A percentile compares a stretch with the other conserved stretches of the same genome.
Conservation (phyloP, 2,329 filamentous ascomycete genomes). For the Davidsoniella neocaledoniae region DNA sequence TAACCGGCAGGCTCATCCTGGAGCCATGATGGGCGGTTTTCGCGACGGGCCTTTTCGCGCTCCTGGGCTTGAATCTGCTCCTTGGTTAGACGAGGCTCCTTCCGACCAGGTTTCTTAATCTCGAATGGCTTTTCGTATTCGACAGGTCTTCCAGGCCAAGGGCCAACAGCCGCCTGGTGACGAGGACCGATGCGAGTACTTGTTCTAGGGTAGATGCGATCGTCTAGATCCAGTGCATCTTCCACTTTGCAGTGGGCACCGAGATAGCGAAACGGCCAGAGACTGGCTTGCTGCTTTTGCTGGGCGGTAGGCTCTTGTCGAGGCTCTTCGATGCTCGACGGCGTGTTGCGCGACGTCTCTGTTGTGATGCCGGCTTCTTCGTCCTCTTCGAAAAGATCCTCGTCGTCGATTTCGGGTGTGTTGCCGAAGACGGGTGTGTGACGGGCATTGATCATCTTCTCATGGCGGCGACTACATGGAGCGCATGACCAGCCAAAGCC, state of each 20-base stretch:
- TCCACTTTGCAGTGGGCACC: conserved; percentile 92
- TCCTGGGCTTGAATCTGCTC: conserved; percentile 66
- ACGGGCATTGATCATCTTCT: conserved; percentile 77
- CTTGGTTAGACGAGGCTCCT: conserved; percentile 61
- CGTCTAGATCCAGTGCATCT: conserved; percentile 91
- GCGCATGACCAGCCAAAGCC: conserved; percentile 98
- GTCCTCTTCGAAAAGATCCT: conserved; percentile 57
- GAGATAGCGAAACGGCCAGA: conserved; percentile 93
- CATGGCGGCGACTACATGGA: conserved; percentile 88
- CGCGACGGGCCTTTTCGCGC: conserved; percentile 61
- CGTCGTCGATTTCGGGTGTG: conserved; percentile 49
- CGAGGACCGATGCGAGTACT: conserved; percentile 82
- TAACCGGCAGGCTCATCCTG: conserved; percentile 84
- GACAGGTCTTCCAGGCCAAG: conserved; percentile 79
- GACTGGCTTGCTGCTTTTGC: conserved; percentile 78
- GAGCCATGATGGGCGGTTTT: conserved; percentile 80
- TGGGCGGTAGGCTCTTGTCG: conserved; percentile 55
- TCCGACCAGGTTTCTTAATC: conserved; percentile 67
- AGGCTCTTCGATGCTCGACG: conserved; percentile 30
- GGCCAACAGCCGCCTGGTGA: conserved; percentile 71
- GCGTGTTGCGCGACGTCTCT: conserved; percentile 21
- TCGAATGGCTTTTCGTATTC: conserved; percentile 79
- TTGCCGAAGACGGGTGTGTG: conserved; percentile 49
- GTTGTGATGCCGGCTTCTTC: conserved; percentile 49
- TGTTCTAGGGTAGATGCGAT: conserved; percentile 89